Evolutionary conservation across 2,329 filamentous ascomycete species (phyloP).

Genomic region (Arthrobotrys pseudoclavata): DNA sequence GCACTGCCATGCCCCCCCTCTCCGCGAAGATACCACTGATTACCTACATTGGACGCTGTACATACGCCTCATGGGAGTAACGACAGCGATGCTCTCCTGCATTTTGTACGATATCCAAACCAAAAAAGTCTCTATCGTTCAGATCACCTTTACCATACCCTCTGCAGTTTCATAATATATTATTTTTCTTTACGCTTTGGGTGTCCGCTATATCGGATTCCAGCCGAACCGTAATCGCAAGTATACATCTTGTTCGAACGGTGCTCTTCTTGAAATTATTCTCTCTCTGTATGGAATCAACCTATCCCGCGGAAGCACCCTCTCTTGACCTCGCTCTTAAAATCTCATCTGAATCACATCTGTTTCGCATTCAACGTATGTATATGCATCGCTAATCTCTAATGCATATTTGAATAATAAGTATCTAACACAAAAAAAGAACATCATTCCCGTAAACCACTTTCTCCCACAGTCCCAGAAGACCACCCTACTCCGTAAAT

Average conservation of each 20-base stretch:
- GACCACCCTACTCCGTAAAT: slow-evolving; percentile 6
- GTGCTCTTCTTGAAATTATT: too few species aligned
- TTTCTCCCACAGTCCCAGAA: background rate
- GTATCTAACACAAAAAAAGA: background rate
- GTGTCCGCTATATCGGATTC: too few species aligned
- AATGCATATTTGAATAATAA: background rate
- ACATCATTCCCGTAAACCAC: slow-evolving; percentile 3
- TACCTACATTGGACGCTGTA: slow-evolving; percentile 4
- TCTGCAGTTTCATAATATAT: too few species aligned
- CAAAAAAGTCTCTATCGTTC: background rate
- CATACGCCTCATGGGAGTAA: background rate
- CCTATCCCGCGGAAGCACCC: background rate
- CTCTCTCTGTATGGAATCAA: background rate
- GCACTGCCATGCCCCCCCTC: background rate
- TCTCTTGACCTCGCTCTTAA: background rate
- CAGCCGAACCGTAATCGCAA: too few species aligned
- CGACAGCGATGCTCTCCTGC: background rate
- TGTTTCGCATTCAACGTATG: background rate
- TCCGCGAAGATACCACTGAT: background rate
- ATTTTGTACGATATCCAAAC: slow-evolving; percentile 8
- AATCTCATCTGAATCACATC: background rate
- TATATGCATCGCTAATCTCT: slow-evolving; percentile 5
- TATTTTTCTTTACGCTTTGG: too few species aligned
- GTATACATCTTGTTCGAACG: too few species aligned
- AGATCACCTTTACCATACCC: background rate